Evolutionary conservation across 768 basidiomycete genomes (phyloP).

Genomic region (Tricholoma terreum): DNA sequence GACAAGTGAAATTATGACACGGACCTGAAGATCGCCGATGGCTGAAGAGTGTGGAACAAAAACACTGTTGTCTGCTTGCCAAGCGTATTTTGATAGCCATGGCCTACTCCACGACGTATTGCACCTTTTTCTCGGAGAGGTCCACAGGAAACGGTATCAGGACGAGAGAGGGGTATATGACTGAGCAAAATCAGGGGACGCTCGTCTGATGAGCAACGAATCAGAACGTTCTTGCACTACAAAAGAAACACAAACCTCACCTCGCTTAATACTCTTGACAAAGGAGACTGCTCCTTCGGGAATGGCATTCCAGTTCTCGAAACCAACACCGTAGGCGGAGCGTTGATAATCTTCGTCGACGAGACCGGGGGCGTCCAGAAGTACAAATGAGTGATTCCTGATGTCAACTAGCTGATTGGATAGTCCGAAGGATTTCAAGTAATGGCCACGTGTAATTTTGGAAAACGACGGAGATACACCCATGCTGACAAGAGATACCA

Average conservation of each 20-base stretch:
- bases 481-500: constrained; percentile 36
- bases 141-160: constrained; percentile 74
- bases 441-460: constrained; percentile 55
- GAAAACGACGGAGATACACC: constrained; percentile 51
- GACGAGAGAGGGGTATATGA: constrained; percentile 82
- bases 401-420: constrained; percentile 60
- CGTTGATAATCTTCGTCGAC: constrained; percentile 80
- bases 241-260: constrained; percentile 27
- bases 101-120: constrained; percentile 73
- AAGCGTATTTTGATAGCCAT: constrained; percentile 79
- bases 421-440: constrained; percentile 61
- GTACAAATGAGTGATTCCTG: constrained; percentile 69
- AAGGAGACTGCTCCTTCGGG: constrained; percentile 58
- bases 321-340: constrained; percentile 45
- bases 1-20: constrained; percentile 10
- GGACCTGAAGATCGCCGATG: constrained; percentile 70
- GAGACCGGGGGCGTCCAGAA: constrained; percentile 73
- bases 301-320: constrained; percentile 54
- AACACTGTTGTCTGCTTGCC: constrained; percentile 78
- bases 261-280: constrained; percentile 42
- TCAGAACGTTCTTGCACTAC: constrained; percentile 2
- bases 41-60: constrained; percentile 64
- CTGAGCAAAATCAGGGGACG: constrained; percentile 67
- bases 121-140: constrained; percentile 68
- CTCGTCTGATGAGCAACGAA: constrained; percentile 18